phyloP scores from a whole-genome alignment of 1,284 basidiomycete species.

The Moniliophthora roreri region DNA sequence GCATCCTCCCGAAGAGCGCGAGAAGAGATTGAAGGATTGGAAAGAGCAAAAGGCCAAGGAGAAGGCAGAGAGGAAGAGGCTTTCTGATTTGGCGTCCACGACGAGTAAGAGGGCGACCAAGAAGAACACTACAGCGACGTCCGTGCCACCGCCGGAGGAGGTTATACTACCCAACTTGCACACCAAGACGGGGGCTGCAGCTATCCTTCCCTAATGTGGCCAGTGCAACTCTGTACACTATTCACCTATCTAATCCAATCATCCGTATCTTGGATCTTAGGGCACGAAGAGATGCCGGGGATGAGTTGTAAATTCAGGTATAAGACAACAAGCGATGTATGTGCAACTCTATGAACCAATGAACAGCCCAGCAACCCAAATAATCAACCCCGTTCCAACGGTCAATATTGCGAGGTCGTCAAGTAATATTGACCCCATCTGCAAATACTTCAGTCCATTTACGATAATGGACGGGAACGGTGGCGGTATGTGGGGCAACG shows the following conservation, averaged over 20 bases:
- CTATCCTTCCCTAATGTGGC: conserved; percentile 42
- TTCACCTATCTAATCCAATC: too few species aligned
- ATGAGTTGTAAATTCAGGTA: too few species aligned
- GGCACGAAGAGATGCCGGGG: too few species aligned
- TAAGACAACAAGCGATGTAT: conserved; percentile 10
- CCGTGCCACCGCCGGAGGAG: not conserved
- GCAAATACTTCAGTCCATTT: conserved; percentile 62
- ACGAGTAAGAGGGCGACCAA: conserved; percentile 4
- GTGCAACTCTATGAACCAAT: conserved; percentile 7
- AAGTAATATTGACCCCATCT: conserved; percentile 61
- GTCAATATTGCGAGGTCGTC: conserved; percentile 68
- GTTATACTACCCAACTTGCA: conserved; percentile 5
- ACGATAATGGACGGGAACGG: conserved; percentile 60
- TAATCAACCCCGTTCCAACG: conserved; percentile 63
- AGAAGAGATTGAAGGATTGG: conserved; percentile 4
- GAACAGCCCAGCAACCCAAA: conserved; percentile 55
- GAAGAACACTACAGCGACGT: not conserved
- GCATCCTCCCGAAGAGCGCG: conserved; percentile 6
- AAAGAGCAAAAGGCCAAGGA: conserved; percentile 6
- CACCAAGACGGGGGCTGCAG: conserved; percentile 46
- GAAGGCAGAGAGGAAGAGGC: conserved; percentile 5
- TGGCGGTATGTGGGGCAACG: conserved; percentile 63
- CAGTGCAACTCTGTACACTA: too few species aligned
- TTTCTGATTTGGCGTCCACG: too few species aligned
- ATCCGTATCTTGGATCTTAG: too few species aligned